phyloP scores from a whole-genome alignment of 148 eudicot species.

The Linanthus parryae region DNA sequence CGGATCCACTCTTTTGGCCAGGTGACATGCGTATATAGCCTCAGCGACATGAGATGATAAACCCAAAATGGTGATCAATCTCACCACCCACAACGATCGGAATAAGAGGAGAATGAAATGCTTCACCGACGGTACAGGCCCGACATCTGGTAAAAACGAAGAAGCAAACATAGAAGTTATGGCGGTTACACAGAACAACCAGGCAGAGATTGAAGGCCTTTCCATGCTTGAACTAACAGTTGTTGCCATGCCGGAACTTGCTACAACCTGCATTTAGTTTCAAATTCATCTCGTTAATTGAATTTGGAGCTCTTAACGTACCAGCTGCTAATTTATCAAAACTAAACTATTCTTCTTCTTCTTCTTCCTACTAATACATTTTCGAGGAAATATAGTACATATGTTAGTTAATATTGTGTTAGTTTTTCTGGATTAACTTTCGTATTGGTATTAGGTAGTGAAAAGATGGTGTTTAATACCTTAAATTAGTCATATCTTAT shows the following conservation, averaged over 20 bases:
- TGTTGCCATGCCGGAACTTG: conserved; percentile 80
- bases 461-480: no score
- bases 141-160: conserved; percentile 53
- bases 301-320: no score
- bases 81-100: conserved; percentile 35
- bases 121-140: conserved; percentile 45
- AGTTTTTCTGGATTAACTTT: no score
- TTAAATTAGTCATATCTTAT: no score
- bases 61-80: conserved; percentile 27
- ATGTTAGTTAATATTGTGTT: no score
- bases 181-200: conserved; percentile 57
- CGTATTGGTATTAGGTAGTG: no score
- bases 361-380: no score
- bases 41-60: conserved; percentile 47
- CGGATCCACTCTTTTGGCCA: conserved; percentile 71
- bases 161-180: conserved; percentile 51
- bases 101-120: conserved; percentile 39
- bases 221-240: conserved; percentile 73
- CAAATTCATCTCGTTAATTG: no score
- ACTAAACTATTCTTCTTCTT: no score
- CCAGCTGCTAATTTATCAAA: no score
- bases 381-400: no score
- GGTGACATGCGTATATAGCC: conserved; percentile 64
- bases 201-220: conserved; percentile 58
- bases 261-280: no score